Conservation (phyloP, 257 asterid species). For the Salvia splendens region DNA sequence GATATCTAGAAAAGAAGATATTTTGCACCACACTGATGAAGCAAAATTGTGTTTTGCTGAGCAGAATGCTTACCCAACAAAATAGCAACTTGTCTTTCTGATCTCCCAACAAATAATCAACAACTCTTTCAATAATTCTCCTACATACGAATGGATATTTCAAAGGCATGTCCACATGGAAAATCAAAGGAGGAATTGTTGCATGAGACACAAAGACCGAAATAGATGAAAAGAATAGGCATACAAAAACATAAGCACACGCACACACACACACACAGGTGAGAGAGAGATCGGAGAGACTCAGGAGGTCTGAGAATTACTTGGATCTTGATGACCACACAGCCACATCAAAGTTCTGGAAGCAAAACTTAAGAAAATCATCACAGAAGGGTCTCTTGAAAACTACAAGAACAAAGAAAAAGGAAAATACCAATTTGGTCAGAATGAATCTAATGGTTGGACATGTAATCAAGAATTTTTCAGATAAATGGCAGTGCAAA, state of each 20-base stretch:
- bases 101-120: conserved; percentile 66
- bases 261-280: not conserved
- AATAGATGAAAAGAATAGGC: not conserved
- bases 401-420: conserved; percentile 47
- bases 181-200: conserved; percentile 11
- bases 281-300: not conserved
- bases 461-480: not conserved
- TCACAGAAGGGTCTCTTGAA: conserved; percentile 80
- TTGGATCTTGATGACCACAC: conserved; percentile 90
- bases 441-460: conserved; percentile 19
- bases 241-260: not conserved
- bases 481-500: conserved; percentile 12
- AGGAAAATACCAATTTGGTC: conserved; percentile 22
- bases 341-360: conserved; percentile 73
- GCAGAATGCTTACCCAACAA: conserved; percentile 75
- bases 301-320: conserved; percentile 38
- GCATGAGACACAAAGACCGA: conserved; percentile 11
- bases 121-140: conserved; percentile 56
- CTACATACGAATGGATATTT: conserved; percentile 43
- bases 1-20: not conserved
- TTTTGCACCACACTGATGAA: not conserved
- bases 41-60: conserved; percentile 8
- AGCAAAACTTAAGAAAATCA: conserved; percentile 84
- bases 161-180: conserved; percentile 2
- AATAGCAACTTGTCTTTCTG: conserved; percentile 53